Evolutionary conservation across 352 stramenopile genomes (phyloP), one percentile per base, ranked within the genome.

Genomic region (Pythium dissotocum): DNA sequence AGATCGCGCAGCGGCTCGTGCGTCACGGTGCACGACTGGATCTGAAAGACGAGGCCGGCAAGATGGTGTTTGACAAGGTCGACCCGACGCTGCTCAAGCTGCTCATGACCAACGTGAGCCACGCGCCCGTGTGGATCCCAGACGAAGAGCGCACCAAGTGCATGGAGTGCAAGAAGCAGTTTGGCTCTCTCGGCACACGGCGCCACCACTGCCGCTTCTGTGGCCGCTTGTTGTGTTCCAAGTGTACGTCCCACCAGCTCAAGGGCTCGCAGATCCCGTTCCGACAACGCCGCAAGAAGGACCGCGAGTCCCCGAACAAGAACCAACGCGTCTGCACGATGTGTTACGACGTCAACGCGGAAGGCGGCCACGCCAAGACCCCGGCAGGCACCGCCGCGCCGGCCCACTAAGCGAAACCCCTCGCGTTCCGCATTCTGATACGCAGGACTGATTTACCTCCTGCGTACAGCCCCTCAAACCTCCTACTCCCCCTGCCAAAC

Each of bases 121-220:
- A 79, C 59, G 83, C 87, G 38, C 87, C 87, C 1, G 85, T 94
- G 68, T 94, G 87, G 87, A 72, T 94, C 16, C 80, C 83, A 0
- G 81, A 94, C 65, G 75, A 79, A 30, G 85, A 91, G 35, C 78
- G 82, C 61, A 76, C 77, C 55, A 71, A 60, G 56, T 94, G 87
- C 63, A 94, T 94, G 86, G 74, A 86, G n/a, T 94, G 88, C 68
- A 70, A 79, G 59, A 83, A 83, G 53, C 79, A 82, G 69, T 95
- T 95, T 61, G 88, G 75, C 21, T 73, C 72, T 30, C 70, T 95
- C 3, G 70, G 73, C 35, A 62, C 89, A 16, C 85, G 87, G 48
- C 88, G 88, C 26, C 88, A 96, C 69, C 88, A 96, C 71, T 96
- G 88, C 67, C 88, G 88, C 14, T 89, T 93, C 75, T 96, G 88